These are phyloP conservation scores for Aspergillus egyptiacus DNA, from an alignment of 495 filamentous ascomycete genomes.

Conservation along the genomic window DNA sequence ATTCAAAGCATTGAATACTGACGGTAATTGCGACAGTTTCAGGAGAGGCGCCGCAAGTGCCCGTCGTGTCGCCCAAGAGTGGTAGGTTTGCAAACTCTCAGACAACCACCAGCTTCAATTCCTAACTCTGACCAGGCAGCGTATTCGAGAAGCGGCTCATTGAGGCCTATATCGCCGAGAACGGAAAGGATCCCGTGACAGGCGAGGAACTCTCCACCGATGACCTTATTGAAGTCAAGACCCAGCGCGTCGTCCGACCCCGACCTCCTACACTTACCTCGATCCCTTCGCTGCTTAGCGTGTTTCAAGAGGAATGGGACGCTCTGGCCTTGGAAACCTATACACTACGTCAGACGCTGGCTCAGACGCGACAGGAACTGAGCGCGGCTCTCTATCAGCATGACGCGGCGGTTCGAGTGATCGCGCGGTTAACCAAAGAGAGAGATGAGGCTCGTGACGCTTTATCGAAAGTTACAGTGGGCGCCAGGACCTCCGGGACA, in stretches of 20 bases:
- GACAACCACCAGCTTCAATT: conserved; percentile 17
- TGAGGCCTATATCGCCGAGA: conserved; percentile 88
- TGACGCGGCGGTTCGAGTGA: conserved; percentile 90
- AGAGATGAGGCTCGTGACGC: conserved; percentile 90
- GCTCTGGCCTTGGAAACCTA: conserved; percentile 85
- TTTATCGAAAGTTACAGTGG: conserved; percentile 75
- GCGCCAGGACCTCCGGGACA: conserved; percentile 45
- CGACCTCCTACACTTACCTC: conserved; percentile 93
- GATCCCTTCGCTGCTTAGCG: conserved; percentile 88
- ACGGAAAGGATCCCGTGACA: conserved; percentile 90
- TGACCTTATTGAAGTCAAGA: conserved; percentile 83
- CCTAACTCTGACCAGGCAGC: conserved; percentile 52
- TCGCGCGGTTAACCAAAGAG: conserved; percentile 81
- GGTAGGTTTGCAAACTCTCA: conserved; percentile 49
- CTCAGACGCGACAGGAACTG: conserved; percentile 87
- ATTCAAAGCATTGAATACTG: conserved; percentile 11
- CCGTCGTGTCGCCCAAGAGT: conserved; percentile 90
- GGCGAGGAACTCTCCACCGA: conserved; percentile 80
- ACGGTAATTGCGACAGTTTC: conserved; percentile 60
- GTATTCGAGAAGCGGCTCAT: conserved; percentile 94
- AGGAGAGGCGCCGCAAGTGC: conserved; percentile 91
- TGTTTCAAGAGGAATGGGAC: conserved; percentile 99
- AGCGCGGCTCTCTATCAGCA: conserved; percentile 91
- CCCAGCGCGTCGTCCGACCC: conserved; percentile 73
- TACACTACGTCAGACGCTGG: conserved; percentile 78